These are phyloP conservation scores for Craterostigma plantagineum DNA, from an alignment of 257 asterid species.

Conservation along the genomic window DNA sequence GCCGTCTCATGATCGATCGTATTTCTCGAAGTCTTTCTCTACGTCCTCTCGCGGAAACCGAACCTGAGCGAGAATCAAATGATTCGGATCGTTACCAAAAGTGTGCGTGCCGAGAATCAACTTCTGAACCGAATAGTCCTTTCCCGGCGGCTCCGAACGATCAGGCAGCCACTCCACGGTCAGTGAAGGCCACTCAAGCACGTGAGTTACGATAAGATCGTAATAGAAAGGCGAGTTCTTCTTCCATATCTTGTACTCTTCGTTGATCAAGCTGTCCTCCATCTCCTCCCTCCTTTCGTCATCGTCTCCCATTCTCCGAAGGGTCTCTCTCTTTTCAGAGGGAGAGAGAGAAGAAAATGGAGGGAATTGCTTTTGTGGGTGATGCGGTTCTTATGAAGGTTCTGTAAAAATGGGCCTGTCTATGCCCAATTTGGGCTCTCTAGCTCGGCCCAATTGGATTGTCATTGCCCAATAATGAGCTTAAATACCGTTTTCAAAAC, in stretches of 20 bases:
- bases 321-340: too few relatives aligned
- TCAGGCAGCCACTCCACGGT: slow-evolving; percentile 92
- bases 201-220: slow-evolving; percentile 80
- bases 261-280: slow-evolving; percentile 76
- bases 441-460: too few relatives aligned
- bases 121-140: slow-evolving; percentile 83
- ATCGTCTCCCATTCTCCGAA: slow-evolving; percentile 26
- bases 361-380: too few relatives aligned
- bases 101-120: slow-evolving; percentile 88
- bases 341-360: too few relatives aligned
- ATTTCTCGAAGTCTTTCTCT: slow-evolving; percentile 59
- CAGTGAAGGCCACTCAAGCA: slow-evolving; percentile 89
- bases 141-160: slow-evolving; percentile 76
- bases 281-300: slow-evolving; percentile 91
- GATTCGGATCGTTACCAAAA: slow-evolving; percentile 81
- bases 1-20: slow-evolving; percentile 71
- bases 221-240: slow-evolving; percentile 79
- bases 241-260: slow-evolving; percentile 96
- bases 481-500: too few relatives aligned
- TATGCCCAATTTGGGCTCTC: too few relatives aligned
- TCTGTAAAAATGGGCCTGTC: too few relatives aligned
- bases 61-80: slow-evolving; percentile 75
- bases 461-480: too few relatives aligned
- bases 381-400: too few relatives aligned
- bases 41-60: slow-evolving; percentile 80